Evolutionary conservation across 257 asterid genomes (phyloP).

Genomic region (Lithospermum erythrorhizon): DNA sequence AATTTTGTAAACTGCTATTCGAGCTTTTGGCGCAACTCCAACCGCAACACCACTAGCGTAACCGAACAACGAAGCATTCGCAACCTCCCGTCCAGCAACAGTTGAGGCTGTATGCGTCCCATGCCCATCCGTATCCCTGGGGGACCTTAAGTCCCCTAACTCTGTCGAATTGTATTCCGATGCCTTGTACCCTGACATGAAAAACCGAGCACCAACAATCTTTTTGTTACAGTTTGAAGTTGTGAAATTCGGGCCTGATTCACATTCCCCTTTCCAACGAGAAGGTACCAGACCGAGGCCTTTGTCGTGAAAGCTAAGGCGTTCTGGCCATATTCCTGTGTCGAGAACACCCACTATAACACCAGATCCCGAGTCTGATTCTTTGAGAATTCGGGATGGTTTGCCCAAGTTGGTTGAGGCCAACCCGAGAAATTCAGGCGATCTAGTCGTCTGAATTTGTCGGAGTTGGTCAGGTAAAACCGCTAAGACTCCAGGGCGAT

Average conservation of each 20-base stretch:
- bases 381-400: constrained; percentile 32
- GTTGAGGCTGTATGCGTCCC: constrained; percentile 93
- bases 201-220: constrained; percentile 62
- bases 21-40: constrained; percentile 78
- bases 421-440: constrained; percentile 59
- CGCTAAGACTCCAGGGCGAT: constrained; percentile 33
- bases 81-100: constrained; percentile 68
- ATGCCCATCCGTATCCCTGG: constrained; percentile 68
- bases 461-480: constrained; percentile 62
- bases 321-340: constrained; percentile 79
- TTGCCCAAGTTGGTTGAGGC: constrained; percentile 5
- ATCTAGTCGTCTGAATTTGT: constrained; percentile 60
- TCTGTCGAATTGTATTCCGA: constrained; percentile 18
- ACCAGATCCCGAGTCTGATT: constrained; percentile 61
- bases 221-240: constrained; percentile 48
- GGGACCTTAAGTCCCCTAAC: constrained; percentile 33
- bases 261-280: constrained; percentile 64
- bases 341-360: constrained; percentile 63
- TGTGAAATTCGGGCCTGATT: constrained; percentile 40
- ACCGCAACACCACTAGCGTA: constrained; percentile 57
- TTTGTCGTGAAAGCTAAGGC: constrained; percentile 53
- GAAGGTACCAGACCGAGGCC: constrained; percentile 59
- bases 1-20: constrained; percentile 59
- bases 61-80: constrained; percentile 57
- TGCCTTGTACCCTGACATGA: constrained; percentile 46